A percentile compares a stretch with the other conserved stretches of the same genome.
Evolutionary conservation across 2,329 filamentous ascomycete genomes (phyloP).

Genomic region (Beauveria bassiana): DNA sequence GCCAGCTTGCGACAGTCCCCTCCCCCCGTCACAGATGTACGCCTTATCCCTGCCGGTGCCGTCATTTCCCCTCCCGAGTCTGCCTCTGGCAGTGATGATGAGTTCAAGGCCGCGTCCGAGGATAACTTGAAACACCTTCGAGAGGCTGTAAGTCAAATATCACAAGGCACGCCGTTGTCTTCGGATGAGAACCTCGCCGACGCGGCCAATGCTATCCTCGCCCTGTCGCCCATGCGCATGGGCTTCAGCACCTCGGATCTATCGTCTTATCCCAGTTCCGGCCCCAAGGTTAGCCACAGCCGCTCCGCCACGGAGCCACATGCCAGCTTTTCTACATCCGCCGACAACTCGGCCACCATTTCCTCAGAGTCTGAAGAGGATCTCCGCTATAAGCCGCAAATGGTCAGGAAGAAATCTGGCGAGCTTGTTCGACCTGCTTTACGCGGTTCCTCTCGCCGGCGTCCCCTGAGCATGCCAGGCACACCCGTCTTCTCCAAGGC

Average conservation of each 20-base stretch:
- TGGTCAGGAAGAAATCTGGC: conserved; percentile 97
- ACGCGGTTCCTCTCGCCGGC: conserved; percentile 66
- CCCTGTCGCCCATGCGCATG: conserved; percentile 29
- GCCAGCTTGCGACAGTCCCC: conserved; percentile 73
- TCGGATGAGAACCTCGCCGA: conserved; percentile 50
- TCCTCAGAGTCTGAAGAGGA: conserved; percentile 59
- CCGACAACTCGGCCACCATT: conserved; percentile 40
- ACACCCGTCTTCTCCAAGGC: conserved; percentile 94
- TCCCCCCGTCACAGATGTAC: conserved; percentile 64
- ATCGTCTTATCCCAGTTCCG: conserved; percentile 29
- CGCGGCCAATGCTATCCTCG: not conserved
- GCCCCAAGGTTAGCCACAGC: conserved; percentile 37
- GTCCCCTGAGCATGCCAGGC: conserved; percentile 94
- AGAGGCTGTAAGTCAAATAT: conserved; percentile 74
- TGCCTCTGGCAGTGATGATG: conserved; percentile 76
- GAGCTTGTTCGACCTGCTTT: conserved; percentile 92
- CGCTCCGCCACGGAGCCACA: conserved; percentile 49
- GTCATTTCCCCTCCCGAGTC: conserved; percentile 91
- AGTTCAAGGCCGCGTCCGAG: conserved; percentile 41
- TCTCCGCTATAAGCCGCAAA: conserved; percentile 64
- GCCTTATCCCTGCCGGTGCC: conserved; percentile 71
- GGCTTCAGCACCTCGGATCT: conserved; percentile 41
- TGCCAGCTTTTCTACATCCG: conserved; percentile 36
- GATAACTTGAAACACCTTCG: conserved; percentile 62
- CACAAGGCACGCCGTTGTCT: conserved; percentile 30